Conservation (phyloP, 2,329 filamentous ascomycete species). For the Cordyceps farinosa region DNA sequence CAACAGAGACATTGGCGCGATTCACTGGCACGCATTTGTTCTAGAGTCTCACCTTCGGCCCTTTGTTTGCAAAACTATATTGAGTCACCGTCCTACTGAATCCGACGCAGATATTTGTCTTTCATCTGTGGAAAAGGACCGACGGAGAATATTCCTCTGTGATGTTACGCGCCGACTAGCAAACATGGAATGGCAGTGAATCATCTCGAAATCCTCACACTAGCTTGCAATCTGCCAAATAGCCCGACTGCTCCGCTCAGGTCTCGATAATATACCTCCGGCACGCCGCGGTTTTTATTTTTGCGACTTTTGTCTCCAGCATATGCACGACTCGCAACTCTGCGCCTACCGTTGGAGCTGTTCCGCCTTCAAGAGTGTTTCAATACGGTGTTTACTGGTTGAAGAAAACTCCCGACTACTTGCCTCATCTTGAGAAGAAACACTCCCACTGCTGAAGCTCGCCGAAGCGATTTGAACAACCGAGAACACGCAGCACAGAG, state of each 20-base stretch:
- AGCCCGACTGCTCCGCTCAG: neutral
- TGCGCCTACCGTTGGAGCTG: neutral
- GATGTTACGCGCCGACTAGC: conserved; percentile 9
- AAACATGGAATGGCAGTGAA: conserved; percentile 7
- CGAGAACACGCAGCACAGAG: conserved; percentile 15
- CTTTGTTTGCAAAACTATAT: conserved; percentile 16
- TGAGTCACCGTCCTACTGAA: neutral
- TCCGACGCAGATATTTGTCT: conserved; percentile 9
- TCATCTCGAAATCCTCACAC: conserved; percentile 1
- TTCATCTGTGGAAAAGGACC: conserved; percentile 5
- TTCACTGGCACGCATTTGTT: conserved; percentile 13
- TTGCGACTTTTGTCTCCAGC: neutral
- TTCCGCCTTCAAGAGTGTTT: neutral
- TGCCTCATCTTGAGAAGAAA: neutral
- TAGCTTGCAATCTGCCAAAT: conserved; percentile 1
- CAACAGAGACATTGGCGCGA: conserved; percentile 15
- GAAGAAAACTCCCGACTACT: neutral
- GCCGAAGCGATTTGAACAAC: conserved; percentile 13
- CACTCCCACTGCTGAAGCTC: neutral
- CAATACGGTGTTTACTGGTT: neutral
- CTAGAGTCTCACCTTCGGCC: conserved; percentile 11
- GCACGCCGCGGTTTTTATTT: neutral
- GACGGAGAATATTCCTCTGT: conserved; percentile 12
- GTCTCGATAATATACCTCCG: neutral
- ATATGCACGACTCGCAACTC: neutral